A percentile compares a stretch with the other conserved stretches of the same genome.
Evolutionary conservation across 2,329 filamentous ascomycete genomes (phyloP).

Genomic region (Fusarium sp.): DNA sequence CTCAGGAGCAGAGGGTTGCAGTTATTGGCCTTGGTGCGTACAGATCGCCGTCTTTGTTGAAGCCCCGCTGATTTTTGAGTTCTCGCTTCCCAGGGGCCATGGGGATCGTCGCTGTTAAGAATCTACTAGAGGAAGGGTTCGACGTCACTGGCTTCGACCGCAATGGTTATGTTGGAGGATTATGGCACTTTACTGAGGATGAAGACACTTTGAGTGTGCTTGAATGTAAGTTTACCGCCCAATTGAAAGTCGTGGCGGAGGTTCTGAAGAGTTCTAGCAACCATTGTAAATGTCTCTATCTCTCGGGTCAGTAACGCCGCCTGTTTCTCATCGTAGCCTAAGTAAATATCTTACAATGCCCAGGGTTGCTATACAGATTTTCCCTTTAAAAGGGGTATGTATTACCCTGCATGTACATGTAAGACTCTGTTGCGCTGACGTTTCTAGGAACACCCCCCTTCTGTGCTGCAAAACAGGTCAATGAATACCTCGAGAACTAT

Average conservation of each 20-base stretch:
- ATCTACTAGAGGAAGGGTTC: constrained; percentile 56
- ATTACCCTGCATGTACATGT: not conserved
- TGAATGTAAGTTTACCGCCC: constrained; percentile 37
- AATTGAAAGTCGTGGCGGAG: not conserved
- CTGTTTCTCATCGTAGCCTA: no score
- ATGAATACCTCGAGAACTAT: not conserved
- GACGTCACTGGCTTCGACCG: constrained; percentile 56
- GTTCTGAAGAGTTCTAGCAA: not conserved
- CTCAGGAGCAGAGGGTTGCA: constrained; percentile 24
- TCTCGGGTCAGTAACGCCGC: not conserved
- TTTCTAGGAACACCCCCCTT: not conserved
- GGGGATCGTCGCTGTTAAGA: constrained; percentile 55
- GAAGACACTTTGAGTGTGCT: constrained; percentile 49
- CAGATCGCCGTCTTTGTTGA: not conserved
- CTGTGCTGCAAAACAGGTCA: not conserved
- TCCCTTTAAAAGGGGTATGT: not conserved
- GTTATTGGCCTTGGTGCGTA: constrained; percentile 27
- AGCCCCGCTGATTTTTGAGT: not conserved
- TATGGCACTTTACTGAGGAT: constrained; percentile 54
- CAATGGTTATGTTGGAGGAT: constrained; percentile 52
- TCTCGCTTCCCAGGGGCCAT: constrained; percentile 44
- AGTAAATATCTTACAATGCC: not conserved
- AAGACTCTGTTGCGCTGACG: not conserved
- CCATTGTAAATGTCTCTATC: not conserved
- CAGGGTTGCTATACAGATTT: not conserved